These are phyloP conservation scores for Phytophthora colocasiae DNA, from an alignment of 352 stramenopile genomes.

Conservation along the genomic window DNA sequence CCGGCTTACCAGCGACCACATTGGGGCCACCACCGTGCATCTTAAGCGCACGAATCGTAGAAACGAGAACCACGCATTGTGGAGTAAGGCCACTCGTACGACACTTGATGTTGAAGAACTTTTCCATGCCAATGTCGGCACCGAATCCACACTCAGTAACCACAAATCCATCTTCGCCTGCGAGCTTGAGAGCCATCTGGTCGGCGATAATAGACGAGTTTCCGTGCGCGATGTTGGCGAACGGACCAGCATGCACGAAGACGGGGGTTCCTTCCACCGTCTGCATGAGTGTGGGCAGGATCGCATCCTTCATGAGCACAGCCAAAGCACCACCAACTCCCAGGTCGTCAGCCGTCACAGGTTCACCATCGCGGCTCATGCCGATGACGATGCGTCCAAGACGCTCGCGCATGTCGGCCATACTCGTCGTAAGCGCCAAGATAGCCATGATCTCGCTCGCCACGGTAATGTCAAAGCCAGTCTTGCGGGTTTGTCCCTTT, in stretches of 20 bases:
- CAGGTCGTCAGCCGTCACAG: slow-evolving; percentile 97
- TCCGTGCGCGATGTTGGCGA: slow-evolving; percentile 98
- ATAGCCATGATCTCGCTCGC: slow-evolving; percentile 99
- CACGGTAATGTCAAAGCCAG: slow-evolving; percentile 91
- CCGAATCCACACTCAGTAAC: slow-evolving; percentile 99
- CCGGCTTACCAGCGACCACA: slow-evolving; percentile 93
- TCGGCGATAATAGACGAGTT: slow-evolving; percentile 98
- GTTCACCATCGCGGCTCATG: slow-evolving; percentile 74
- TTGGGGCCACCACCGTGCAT: slow-evolving; percentile 98
- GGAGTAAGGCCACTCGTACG: slow-evolving; percentile 94
- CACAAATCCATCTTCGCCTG: slow-evolving; percentile 96
- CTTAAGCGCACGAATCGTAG: slow-evolving; percentile 98
- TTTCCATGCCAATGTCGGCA: slow-evolving; percentile 97
- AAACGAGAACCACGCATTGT: slow-evolving; percentile 97
- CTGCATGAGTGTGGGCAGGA: slow-evolving; percentile 98
- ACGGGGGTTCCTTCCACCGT: slow-evolving; percentile 96
- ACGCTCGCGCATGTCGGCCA: slow-evolving; percentile 95
- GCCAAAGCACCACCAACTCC: slow-evolving; percentile 95
- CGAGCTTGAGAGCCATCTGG: slow-evolving; percentile 94
- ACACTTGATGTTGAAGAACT: slow-evolving; percentile 99
- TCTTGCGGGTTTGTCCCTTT: slow-evolving; percentile 84
- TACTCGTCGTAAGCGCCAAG: slow-evolving; percentile 94
- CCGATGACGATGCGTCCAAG: slow-evolving; percentile 96
- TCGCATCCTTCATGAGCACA: slow-evolving; percentile 98
- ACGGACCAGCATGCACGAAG: slow-evolving; percentile 98